Evolutionary conservation across 2,329 filamentous ascomycete genomes (phyloP).

Genomic region (Claviceps sp.): DNA sequence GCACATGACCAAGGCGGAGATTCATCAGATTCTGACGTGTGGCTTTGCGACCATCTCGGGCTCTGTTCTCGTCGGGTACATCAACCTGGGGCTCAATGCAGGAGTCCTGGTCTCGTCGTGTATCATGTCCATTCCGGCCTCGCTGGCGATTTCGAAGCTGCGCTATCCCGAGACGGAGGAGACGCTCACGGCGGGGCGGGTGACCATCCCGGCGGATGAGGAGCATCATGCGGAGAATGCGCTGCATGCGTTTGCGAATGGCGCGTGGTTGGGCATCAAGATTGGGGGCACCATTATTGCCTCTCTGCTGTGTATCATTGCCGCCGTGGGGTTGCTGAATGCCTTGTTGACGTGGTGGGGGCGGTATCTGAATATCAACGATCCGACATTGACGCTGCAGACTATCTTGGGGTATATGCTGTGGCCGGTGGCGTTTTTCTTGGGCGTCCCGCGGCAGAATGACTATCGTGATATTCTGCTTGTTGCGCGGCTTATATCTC

Average conservation of each 20-base stretch:
- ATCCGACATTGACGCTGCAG: slow-evolving; percentile 56
- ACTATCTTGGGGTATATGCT: slow-evolving; percentile 65
- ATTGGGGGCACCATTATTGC: slow-evolving; percentile 73
- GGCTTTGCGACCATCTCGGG: slow-evolving; percentile 89
- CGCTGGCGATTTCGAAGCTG: slow-evolving; percentile 77
- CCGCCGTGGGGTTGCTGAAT: slow-evolving; percentile 59
- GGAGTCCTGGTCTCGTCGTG: slow-evolving; percentile 82
- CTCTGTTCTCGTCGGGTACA: slow-evolving; percentile 75
- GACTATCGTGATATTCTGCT: slow-evolving; percentile 50
- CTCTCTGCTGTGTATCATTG: slow-evolving; percentile 73
- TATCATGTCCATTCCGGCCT: slow-evolving; percentile 91
- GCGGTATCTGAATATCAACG: slow-evolving; percentile 58
- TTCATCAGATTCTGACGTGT: slow-evolving; percentile 87
- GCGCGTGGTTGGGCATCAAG: slow-evolving; percentile 75
- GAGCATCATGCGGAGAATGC: slow-evolving; percentile 66
- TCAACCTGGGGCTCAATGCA: slow-evolving; percentile 67
- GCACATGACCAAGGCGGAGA: slow-evolving; percentile 72
- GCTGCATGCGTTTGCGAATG: slow-evolving; percentile 74
- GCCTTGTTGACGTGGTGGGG: slow-evolving; percentile 77
- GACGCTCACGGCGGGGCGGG: slow-evolving; percentile 67
- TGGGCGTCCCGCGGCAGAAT: slow-evolving; percentile 58
- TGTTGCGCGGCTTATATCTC: slow-evolving; percentile 66
- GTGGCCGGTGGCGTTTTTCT: slow-evolving; percentile 67
- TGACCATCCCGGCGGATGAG: slow-evolving; percentile 68
- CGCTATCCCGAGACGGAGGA: slow-evolving; percentile 82